A percentile compares a stretch with the other conserved stretches of the same genome.
phyloP scores from a whole-genome alignment of 2,329 filamentous ascomycete species.

The Amylocarpus encephaloides region DNA sequence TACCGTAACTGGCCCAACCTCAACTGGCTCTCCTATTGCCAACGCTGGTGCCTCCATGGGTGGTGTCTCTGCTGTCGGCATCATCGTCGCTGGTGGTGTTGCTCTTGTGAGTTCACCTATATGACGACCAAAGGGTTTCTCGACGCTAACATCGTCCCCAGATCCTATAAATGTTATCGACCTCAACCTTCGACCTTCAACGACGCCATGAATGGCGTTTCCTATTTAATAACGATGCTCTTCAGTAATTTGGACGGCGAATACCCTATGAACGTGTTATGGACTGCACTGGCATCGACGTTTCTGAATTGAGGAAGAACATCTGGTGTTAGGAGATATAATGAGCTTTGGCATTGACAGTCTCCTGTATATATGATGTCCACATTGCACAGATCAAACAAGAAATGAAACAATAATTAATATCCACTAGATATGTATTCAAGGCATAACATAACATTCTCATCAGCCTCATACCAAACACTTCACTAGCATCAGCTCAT shows the following conservation, averaged over 20 bases:
- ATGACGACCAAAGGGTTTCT: neutral
- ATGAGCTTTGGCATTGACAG: conserved; percentile 24
- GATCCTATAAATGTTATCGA: conserved; percentile 26
- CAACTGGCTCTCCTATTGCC: conserved; percentile 26
- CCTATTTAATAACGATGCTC: conserved; percentile 23
- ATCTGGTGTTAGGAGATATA: conserved; percentile 19
- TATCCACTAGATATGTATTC: conserved; percentile 4
- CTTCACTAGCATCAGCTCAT: too few species aligned
- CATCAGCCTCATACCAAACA: too few species aligned
- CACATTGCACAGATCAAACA: conserved; percentile 9
- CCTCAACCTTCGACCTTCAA: conserved; percentile 17
- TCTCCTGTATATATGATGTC: conserved; percentile 24
- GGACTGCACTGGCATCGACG: conserved; percentile 18
- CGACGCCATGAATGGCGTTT: conserved; percentile 21
- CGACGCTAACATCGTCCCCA: conserved; percentile 16
- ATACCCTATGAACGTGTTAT: conserved; percentile 18
- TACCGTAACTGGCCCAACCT: conserved; percentile 15
- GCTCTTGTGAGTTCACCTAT: conserved; percentile 27
- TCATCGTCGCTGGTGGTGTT: conserved; percentile 31
- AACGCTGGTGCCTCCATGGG: conserved; percentile 27
- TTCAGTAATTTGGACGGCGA: conserved; percentile 21
- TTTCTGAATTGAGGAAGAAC: conserved; percentile 10
- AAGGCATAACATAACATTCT: too few species aligned
- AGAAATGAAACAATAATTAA: conserved; percentile 6
- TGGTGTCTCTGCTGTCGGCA: conserved; percentile 27